Evolutionary conservation across 164 flowering plant genomes (phyloP), one percentile per base, ranked within the genome.

Genomic region (Pachysandra terminalis): DNA sequence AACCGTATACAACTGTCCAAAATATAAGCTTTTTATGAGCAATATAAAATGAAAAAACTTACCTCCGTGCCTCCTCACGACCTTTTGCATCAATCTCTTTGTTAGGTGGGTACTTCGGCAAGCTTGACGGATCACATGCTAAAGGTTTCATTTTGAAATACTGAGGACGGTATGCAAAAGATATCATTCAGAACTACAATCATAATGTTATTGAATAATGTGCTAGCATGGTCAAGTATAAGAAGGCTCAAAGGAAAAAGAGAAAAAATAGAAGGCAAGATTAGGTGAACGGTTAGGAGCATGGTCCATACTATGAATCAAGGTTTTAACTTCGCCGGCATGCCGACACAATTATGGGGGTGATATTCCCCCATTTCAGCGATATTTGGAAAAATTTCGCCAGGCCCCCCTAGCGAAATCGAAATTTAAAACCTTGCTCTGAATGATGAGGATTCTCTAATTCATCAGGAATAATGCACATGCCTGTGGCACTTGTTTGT

Each of bases 81-180:
- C 58, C 64, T 77, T 88, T 95, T 3, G 93, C 94, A 82, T 90
- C 97, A 52, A 91, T 87, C 77, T 95, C 98, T 68, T 92, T 95
- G 78, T 76, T 89, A 17, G 97, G 96, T 28, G 92, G 85, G 77
- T 91, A 95, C 68, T 85, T 86, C 16, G 98, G 98, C 79, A 95
- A 76, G 75, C 82, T 83, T 64, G 93, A 84, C 24, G 98, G 95
- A n/a, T 87, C 90, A 65, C 96, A 92, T 19, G 98, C 88, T 76
- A 76, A 89, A 56, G 98, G 98, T 75, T 71, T 79, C 14, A 94
- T 83, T 35, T 14, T 68, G 83, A 95, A 95, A 74, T 88, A 95
- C 98, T 95, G 90, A 40, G 49, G 57, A 65, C 35, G 15, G 22
- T 17, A 64, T 12, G 41, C 5, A 64, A 57, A 55, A 65, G 19